Conservation (phyloP, 495 filamentous ascomycete species). For the Beverwykella pulmonaria region DNA sequence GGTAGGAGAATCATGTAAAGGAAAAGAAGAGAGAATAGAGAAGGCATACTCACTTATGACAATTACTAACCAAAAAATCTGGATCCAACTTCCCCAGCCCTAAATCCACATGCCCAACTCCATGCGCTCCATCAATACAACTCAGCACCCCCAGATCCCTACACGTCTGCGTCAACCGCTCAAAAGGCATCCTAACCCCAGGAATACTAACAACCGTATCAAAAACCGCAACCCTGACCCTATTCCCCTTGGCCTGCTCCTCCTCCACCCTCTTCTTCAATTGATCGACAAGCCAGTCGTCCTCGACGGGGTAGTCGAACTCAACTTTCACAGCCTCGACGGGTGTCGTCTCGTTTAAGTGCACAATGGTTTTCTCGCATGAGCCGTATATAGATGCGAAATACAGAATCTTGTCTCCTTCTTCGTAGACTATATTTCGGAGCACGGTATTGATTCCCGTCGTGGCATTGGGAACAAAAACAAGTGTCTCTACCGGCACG, state of each 20-base stretch:
- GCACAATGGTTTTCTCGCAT: slow-evolving; percentile 70
- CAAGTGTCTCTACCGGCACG: slow-evolving; percentile 63
- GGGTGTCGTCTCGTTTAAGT: slow-evolving; percentile 62
- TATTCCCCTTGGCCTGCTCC: slow-evolving; percentile 29
- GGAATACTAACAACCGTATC: slow-evolving; percentile 77
- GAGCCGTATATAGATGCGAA: slow-evolving; percentile 79
- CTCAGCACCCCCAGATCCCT: slow-evolving; percentile 63
- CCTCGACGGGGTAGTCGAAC: slow-evolving; percentile 61
- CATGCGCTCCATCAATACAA: slow-evolving; percentile 80
- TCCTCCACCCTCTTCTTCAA: slow-evolving; percentile 55
- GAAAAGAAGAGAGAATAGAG: slow-evolving; percentile 8
- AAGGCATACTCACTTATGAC: slow-evolving; percentile 72
- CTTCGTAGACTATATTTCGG: slow-evolving; percentile 62
- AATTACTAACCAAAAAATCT: slow-evolving; percentile 84
- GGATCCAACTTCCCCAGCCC: slow-evolving; percentile 65
- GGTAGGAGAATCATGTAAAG: background rate
- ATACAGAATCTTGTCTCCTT: slow-evolving; percentile 47
- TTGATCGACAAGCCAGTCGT: slow-evolving; percentile 57
- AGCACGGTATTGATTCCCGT: slow-evolving; percentile 79
- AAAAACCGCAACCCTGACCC: slow-evolving; percentile 66
- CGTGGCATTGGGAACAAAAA: slow-evolving; percentile 82
- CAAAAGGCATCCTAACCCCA: slow-evolving; percentile 78
- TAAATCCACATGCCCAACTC: slow-evolving; percentile 73
- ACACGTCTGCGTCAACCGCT: slow-evolving; percentile 63
- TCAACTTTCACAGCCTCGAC: slow-evolving; percentile 49